These are phyloP conservation scores for Trichosporon sp. DNA, from an alignment of 1,284 basidiomycete genomes.

Conservation along the genomic window DNA sequence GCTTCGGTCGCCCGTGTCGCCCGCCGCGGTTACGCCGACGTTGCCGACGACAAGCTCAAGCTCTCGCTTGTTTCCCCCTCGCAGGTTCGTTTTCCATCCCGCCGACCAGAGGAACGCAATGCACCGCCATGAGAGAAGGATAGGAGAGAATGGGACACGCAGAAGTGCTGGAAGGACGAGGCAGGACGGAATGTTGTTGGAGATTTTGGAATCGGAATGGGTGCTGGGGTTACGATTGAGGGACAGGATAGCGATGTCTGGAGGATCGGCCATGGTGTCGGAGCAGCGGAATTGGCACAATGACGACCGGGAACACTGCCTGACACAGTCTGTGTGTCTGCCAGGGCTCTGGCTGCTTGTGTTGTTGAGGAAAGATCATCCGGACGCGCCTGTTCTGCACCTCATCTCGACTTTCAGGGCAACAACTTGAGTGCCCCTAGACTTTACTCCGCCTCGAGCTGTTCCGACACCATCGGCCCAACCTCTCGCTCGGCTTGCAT, in stretches of 20 bases:
- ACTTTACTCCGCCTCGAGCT: neutral
- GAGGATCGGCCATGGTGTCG: neutral
- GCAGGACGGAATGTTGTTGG: neutral
- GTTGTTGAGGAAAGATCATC: neutral
- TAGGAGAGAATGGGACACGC: neutral
- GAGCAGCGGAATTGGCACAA: neutral
- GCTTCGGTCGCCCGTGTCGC: conserved; percentile 48
- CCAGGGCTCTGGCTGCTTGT: neutral
- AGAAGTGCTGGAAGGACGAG: neutral
- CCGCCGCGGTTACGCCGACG: conserved; percentile 79
- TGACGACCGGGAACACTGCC: neutral
- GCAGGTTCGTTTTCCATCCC: conserved; percentile 60
- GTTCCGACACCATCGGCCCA: neutral
- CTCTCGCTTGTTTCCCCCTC: conserved; percentile 88
- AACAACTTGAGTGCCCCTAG: neutral
- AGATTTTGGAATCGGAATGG: neutral
- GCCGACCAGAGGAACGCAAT: neutral
- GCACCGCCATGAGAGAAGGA: neutral
- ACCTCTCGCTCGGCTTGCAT: neutral
- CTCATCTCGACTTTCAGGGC: neutral
- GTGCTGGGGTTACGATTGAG: neutral
- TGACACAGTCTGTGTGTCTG: neutral
- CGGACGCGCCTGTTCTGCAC: neutral
- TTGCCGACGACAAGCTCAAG: conserved; percentile 58
- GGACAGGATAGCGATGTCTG: no score